These are phyloP conservation scores for Solanum dulcamara DNA, from an alignment of 257 asterid genomes.

Conservation along the genomic window DNA sequence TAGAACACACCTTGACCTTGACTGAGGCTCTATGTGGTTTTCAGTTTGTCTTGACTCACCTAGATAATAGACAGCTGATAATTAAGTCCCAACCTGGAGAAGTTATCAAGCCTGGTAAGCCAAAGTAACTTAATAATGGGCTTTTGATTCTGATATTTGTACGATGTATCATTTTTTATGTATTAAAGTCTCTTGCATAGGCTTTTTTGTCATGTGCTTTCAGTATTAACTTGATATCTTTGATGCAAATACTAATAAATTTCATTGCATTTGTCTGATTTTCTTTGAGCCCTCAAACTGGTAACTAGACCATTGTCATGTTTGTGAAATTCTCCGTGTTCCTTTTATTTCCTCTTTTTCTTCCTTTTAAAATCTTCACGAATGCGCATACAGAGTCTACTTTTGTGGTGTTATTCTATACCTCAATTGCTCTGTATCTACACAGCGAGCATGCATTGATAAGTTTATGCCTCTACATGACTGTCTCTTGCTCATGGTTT, in stretches of 20 bases:
- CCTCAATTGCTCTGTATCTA: neutral
- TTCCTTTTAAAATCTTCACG: neutral
- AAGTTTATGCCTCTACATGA: neutral
- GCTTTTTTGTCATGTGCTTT: neutral
- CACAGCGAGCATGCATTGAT: neutral
- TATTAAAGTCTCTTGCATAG: neutral
- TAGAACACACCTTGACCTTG: constrained; percentile 13
- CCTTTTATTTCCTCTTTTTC: neutral
- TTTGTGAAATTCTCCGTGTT: neutral
- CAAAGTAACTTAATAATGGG: neutral
- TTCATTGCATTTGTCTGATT: neutral
- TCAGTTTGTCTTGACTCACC: constrained; percentile 12
- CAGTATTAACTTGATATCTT: neutral
- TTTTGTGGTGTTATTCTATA: neutral
- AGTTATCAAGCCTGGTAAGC: constrained; percentile 14
- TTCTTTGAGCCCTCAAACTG: neutral
- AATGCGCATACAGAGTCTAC: neutral
- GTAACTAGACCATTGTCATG: neutral
- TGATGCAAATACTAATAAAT: neutral
- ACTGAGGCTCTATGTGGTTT: constrained; percentile 18
- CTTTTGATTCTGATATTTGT: neutral
- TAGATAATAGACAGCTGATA: constrained; percentile 12
- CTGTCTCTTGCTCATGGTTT: neutral
- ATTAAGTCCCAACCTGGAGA: constrained; percentile 18
- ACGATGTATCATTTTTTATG: neutral